Evolutionary conservation across 768 basidiomycete genomes (phyloP).

Genomic region (Cystobasidium tubakii): DNA sequence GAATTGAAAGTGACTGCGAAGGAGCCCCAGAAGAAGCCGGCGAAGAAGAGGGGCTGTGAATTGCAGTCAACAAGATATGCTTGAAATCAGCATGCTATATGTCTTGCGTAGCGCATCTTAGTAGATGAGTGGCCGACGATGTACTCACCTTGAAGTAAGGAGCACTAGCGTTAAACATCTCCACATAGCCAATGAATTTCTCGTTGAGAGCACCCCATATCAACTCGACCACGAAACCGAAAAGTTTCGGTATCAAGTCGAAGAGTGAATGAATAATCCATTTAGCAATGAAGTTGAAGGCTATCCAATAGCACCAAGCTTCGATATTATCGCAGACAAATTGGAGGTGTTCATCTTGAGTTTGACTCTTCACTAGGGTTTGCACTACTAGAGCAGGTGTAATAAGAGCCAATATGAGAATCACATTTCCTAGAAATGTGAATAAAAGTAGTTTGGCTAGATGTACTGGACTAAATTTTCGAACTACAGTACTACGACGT

Average conservation of each 20-base stretch:
- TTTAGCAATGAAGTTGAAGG: constrained; percentile 67
- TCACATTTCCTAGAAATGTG: constrained; percentile 64
- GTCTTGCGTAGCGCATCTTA: too few relatives aligned
- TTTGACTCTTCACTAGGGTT: constrained; percentile 17
- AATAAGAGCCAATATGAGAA: constrained; percentile 61
- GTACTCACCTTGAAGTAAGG: constrained; percentile 51
- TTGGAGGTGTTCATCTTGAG: constrained; percentile 54
- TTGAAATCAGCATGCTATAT: background rate
- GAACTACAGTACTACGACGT: background rate
- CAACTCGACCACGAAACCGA: constrained; percentile 56
- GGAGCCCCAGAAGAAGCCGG: constrained; percentile 62
- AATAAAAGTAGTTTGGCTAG: constrained; percentile 57
- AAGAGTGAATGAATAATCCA: constrained; percentile 71
- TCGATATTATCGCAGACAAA: constrained; percentile 65
- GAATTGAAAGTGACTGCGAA: constrained; percentile 69
- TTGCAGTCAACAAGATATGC: background rate
- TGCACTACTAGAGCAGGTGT: constrained; percentile 59
- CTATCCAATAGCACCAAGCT: constrained; percentile 77
- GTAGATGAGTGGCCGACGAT: too few relatives aligned
- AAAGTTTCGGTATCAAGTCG: constrained; percentile 61
- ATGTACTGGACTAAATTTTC: constrained; percentile 23
- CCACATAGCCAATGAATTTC: constrained; percentile 60
- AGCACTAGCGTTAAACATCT: constrained; percentile 66
- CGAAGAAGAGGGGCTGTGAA: constrained; percentile 57
- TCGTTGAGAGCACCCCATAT: constrained; percentile 74